Evolutionary conservation across 768 basidiomycete species (phyloP), one percentile per base, ranked within the genome.

Genomic region (Phaeolepiota aurea): DNA sequence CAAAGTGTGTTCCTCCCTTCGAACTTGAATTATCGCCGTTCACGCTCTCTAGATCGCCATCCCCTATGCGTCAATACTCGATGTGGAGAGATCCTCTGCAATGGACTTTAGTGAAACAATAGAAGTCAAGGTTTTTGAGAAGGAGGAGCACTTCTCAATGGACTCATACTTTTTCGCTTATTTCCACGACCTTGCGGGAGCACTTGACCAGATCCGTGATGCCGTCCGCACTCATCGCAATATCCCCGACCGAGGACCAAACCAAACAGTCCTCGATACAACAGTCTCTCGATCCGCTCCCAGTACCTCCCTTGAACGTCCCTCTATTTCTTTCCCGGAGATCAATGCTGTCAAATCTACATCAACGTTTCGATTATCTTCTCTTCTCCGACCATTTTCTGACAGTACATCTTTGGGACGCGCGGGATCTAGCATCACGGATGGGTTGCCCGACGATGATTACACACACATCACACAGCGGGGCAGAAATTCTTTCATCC

Each of bases 91-190:
- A 54, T 87, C 87, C 5, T 73, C 79, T 1, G 86, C 87, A 1
- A 82, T 97, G 69, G 94, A 97, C 55, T 97, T 97, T 54, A 92
- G 89, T 47, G 92, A 96, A 57, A 93, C 92, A 0, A 84, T 99
- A 44, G 92, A 97, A 64, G 75, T 97, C 48, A 91, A 91, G 62
- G 89, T 92, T 10, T 68, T 87, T 40, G 88, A 93, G 61, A 83
- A 82, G 48, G 76, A 76, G 48, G 87, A 87, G 44, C 77, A 80
- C 46, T 83, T 81, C 52, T 77, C 82, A 1, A 59, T 87, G 22
- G 87, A 90, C 55, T 89, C 87, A 2, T 91, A 90, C 55, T 96
- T 94, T 62, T 94, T 94, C 54, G 90, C 93, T 11, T 97, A 96
- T 58, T 96, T 97, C 59, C 80, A 80, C 48, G 77, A 93, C 59